Base-by-base conservation (phyloP, 2,329 filamentous ascomycete genomes). In the Rugonectria rugulosa region DNA sequence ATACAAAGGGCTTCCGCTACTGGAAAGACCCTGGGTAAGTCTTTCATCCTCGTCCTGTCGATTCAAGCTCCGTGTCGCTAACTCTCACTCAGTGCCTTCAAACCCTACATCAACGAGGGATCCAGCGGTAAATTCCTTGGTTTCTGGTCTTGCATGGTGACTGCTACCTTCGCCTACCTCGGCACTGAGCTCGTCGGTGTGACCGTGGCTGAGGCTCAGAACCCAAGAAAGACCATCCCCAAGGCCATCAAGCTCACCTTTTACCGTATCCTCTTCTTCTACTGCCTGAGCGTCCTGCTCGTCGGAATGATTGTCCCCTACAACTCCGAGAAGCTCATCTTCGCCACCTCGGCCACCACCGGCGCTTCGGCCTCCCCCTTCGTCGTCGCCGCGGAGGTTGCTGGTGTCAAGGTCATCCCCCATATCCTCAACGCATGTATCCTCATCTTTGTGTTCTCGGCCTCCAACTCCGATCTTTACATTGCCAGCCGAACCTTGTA, bases 211-310 rank as follows among this genome's bases (percentile, higher is more conserved):
- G 89, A 92, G 73, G 89, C 89, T 0, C 88, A 92, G 75, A 92
- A 92, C 74, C 90, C 90, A 1, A 85, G 89, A 68, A 85, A 84
- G 71, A 89, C 86, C 8, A 88, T 94, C 59, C 90, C 90, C 5
- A 84, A 86, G 56, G 90, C 89, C 45, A 92, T 92, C 78, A 89
- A 87, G 71, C 81, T 92, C 42, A 92, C 89, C 62, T 92, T 93
- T 74, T 93, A 85, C 77, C 90, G 90, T 50, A 93, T 94, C 70
- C 74, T 91, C 61, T 78, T 93, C 76, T 94, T 94, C 79, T 94
- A 94, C 78, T 81, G 87, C 66, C 73, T 91, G 56, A 87, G 84
- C 20, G 88, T 92, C 29, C 81, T 93, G 45, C 80, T 93, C 43
- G 78, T 94, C 49, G 89, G 90, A 68, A 90, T 91, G 81, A 80